phyloP scores from a whole-genome alignment of 345 rosid genomes.

The Hirschfeldia incana region DNA sequence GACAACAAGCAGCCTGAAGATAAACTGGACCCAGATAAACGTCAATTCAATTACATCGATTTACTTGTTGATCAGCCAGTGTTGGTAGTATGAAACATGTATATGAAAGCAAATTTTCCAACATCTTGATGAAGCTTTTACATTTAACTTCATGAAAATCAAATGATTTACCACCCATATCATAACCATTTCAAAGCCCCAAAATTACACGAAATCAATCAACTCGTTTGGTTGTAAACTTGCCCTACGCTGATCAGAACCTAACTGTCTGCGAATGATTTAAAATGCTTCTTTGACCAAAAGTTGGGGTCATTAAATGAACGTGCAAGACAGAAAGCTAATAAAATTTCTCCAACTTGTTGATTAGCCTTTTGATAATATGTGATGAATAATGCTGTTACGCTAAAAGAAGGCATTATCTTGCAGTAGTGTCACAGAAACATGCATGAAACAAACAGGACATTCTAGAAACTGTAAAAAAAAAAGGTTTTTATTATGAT shows the following conservation, averaged over 20 bases:
- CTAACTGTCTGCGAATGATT: background rate
- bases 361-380: background rate
- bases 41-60: too few species aligned
- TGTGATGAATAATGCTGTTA: constrained; percentile 17
- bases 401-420: constrained; percentile 8
- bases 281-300: background rate
- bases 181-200: background rate
- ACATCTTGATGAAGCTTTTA: background rate
- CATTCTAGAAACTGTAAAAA: constrained; percentile 19
- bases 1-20: background rate
- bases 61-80: too few species aligned
- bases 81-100: too few species aligned
- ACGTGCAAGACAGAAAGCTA: background rate
- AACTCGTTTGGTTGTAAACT: too few species aligned
- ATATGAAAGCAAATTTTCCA: too few species aligned
- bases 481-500: constrained; percentile 20
- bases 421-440: constrained; percentile 17
- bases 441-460: constrained; percentile 23
- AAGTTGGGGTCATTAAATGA: background rate
- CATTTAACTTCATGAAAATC: background rate
- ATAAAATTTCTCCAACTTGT: background rate
- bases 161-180: background rate
- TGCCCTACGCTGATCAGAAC: background rate
- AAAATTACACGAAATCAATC: too few species aligned
- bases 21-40: too few species aligned